Conservation (phyloP, 1,284 basidiomycete species). For the Anthracocystis walkeri region DNA sequence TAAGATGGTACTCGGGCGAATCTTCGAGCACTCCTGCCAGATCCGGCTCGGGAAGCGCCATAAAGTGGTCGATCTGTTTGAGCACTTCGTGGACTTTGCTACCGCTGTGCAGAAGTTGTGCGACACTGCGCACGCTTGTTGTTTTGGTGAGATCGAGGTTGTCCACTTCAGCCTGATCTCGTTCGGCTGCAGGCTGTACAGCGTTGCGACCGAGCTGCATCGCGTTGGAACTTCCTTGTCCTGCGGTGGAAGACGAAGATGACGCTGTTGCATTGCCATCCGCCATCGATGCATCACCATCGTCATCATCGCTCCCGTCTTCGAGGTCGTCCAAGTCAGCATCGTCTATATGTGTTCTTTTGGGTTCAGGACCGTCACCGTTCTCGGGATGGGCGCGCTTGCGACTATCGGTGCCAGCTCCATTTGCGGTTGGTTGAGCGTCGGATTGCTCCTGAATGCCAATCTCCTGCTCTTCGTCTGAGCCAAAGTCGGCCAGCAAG, state of each 20-base stretch:
- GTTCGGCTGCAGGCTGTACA: conserved; percentile 88
- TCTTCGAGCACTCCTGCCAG: conserved; percentile 83
- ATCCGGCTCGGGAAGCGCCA: conserved; percentile 79
- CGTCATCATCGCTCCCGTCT: conserved; percentile 40
- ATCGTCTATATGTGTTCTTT: conserved; percentile 42
- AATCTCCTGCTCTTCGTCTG: conserved; percentile 72
- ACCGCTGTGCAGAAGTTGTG: conserved; percentile 86
- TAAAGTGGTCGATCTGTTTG: conserved; percentile 82
- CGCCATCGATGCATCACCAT: conserved; percentile 16
- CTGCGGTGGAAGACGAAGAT: conserved; percentile 12
- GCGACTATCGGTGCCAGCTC: conserved; percentile 71
- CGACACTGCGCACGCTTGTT: conserved; percentile 85
- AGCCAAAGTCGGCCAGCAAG: conserved; percentile 81
- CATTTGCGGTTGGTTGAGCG: conserved; percentile 55
- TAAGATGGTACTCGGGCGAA: conserved; percentile 94
- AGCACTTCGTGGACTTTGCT: conserved; percentile 83
- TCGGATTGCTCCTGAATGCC: conserved; percentile 55
- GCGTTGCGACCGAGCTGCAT: conserved; percentile 82
- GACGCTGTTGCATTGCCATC: conserved; percentile 20
- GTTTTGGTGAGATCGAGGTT: conserved; percentile 88
- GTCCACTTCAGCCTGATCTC: conserved; percentile 91
- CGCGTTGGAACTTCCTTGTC: conserved; percentile 6
- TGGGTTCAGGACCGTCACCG: conserved; percentile 71
- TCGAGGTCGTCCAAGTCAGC: conserved; percentile 63
- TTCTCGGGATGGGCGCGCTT: conserved; percentile 66